These are phyloP conservation scores for Trametes hirsuta DNA, from an alignment of 1,284 basidiomycete species.

Conservation along the genomic window DNA sequence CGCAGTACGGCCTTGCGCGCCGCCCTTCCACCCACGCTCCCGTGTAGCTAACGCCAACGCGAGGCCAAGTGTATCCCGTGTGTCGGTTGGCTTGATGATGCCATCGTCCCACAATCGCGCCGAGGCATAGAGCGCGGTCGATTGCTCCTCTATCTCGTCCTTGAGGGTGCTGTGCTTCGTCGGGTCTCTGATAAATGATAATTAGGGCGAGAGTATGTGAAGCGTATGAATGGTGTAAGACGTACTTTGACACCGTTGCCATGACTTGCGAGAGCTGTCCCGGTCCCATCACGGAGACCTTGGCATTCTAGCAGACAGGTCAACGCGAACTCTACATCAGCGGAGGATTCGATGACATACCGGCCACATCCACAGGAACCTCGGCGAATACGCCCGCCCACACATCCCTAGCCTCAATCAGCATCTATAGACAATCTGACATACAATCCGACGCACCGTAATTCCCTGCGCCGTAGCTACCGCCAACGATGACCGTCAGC, in stretches of 20 bases:
- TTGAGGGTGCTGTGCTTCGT: constrained; percentile 74
- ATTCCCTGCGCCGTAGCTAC: constrained; percentile 94
- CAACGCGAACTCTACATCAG: background rate
- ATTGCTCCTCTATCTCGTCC: constrained; percentile 85
- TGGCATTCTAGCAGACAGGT: constrained; percentile 68
- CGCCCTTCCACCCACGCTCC: constrained; percentile 33
- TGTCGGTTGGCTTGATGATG: constrained; percentile 91
- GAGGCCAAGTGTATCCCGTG: constrained; percentile 85
- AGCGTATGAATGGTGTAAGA: constrained; percentile 9
- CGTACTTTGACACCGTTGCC: constrained; percentile 84
- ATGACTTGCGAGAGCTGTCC: constrained; percentile 93
- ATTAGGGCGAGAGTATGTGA: background rate
- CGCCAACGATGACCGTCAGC: constrained; percentile 92
- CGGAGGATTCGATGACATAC: constrained; percentile 47
- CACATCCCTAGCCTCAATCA: constrained; percentile 68
- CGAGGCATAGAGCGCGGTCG: constrained; percentile 84
- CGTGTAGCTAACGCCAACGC: constrained; percentile 78
- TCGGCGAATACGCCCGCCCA: constrained; percentile 89
- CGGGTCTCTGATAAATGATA: constrained; percentile 58
- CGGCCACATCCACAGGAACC: constrained; percentile 99
- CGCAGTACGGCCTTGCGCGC: constrained; percentile 24
- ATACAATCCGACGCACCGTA: constrained; percentile 62
- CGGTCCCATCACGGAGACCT: constrained; percentile 96
- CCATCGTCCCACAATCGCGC: constrained; percentile 96
- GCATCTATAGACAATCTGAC: background rate